Evolutionary conservation across 2,329 filamentous ascomycete species (phyloP), one percentile per base, ranked within the genome.

Genomic region (Aspergillus caelatus): DNA sequence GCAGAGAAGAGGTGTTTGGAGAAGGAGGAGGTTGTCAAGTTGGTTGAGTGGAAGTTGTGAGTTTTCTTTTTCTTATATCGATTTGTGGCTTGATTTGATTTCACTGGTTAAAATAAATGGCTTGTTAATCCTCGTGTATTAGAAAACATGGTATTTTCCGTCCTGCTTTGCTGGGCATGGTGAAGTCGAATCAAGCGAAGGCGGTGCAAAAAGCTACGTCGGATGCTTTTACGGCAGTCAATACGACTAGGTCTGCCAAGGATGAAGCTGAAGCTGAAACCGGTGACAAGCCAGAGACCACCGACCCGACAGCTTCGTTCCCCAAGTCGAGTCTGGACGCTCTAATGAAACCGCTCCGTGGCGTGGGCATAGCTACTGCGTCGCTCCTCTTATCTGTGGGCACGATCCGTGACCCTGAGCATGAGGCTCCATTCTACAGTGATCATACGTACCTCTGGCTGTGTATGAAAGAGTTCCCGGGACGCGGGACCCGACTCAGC

Each of bases 31-130:
- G 53, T 80, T 41, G 68, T 77, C 55, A 70, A 66, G 56, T 65
- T 80, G 57, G 78, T 82, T 67, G 77, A 80, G 54, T 82, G 80
- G 80, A 82, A 82, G 66, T 70, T 79, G 80, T 82, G 68, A 70
- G 76, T 74, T 23, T 43, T 34, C 28, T 21, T 21, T 23, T 23
- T 23, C 32, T 9, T 9, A 32, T 41, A 34, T 36, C 50, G 32
- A 7, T 30, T 50, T 23, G 36, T 60, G 30, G 0, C 26, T 34
- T 28, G 62, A 78, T 78, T 36, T 16, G 34, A 12, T 28, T 26
- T 30, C 12, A 45, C 36, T 50, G 14, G 50, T 14, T 41, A 0
- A 3, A 34, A 3, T 26, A n/a, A n/a, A 5, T 12, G 32, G 32
- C n/a, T 11, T 28, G 56, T 60, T 23, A 19, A 52, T 9, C 34